Evolutionary conservation across 2,329 filamentous ascomycete genomes (phyloP), one percentile per base, ranked within the genome.

Genomic region (Diaporthe longicolla): DNA sequence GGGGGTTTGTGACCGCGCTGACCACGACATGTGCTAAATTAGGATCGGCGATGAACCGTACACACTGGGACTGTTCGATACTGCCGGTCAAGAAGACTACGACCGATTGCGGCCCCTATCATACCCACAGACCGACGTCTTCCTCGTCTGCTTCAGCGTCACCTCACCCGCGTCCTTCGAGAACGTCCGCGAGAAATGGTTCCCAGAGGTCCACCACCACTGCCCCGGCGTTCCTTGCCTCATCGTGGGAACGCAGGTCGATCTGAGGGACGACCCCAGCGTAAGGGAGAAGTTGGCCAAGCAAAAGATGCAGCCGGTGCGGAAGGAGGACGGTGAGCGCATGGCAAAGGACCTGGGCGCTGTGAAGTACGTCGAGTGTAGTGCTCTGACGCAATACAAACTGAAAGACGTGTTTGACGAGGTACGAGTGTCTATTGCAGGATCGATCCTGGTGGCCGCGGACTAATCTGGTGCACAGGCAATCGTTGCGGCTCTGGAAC

Each of bases 41-140:
- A 99, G 97, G 97, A 98, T 99, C 83, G 97, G 97, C 78, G 97
- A 98, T 84, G 97, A 99, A 86, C 97, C 97, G 74, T 98, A 98
- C 84, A 99, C 97, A 21, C 90, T 99, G 63, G 97, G 97, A 74
- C 90, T 99, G 37, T 99, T 98, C 83, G 97, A 99, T 92, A 99
- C 97, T 50, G 97, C 97, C 76, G 97, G 97, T 84, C 97, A 99
- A 88, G 97, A 99, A 89, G 96, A 99, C 92, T 98, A 98, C 87
- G 97, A 99, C 85, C 93, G 97, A 80, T 92, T 99, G 77, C 94
- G 97, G 81, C 97, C 97, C 63, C 91, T 98, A 75, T 98, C 97
- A 77, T 99, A 99, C 84, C 97, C 97, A 1, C 97, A 98, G 87
- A 98, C 97, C 80, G 97, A 98, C 82, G 97, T 98, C 78, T 98